Base-by-base conservation (phyloP, 306 rosid genomes). In the Inga leiocalycina region DNA sequence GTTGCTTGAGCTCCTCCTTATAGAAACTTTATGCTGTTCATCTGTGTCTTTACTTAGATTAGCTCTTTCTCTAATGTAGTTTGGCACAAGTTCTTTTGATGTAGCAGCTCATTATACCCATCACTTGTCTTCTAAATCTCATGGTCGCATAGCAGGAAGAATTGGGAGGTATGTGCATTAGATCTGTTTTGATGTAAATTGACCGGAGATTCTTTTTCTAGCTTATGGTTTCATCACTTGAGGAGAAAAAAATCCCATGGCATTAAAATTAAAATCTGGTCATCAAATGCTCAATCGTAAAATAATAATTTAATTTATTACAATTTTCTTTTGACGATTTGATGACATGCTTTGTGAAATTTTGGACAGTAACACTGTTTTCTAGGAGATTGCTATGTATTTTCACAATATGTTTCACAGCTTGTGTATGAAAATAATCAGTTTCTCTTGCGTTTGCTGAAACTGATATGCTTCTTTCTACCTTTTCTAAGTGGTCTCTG, bases 101-200 rank as follows among this genome's bases (percentile, higher is more conserved):
- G 91, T 91, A 76, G n/a, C 93, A 71, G 95, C 88, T 80, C 90
- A 84, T 82, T 96, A 89, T 84, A 92, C 89, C 62, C 95, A 89
- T 71, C 89, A 85, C 39, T 89, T 96, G 86, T 96, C 99, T 46
- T 81, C 93, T 69, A 96, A 92, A 81, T 96, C 99, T 62, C 98
- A 89, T 88, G 97, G 98, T 65, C 91, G 96, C 77, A 75, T 96
- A 74, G 88, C 79, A 11, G 99, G 98, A 66, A 94, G 88, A 89
- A 56, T 96, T 77, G 99, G 99, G 87, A 96, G 99, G 99, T 96
- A 88, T 80, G 68, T 39, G 56, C 52, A 76, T 8, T 78, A 61
- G 72, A 72, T 77, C 77, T 87, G 46, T 78, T 77, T 48, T 13
- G 37, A 52, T 79, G 66, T 69, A 24, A 59, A 78, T 74, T 84